Conservation (phyloP, 2,329 filamentous ascomycete genomes). For the Talaromyces funiculosus region DNA sequence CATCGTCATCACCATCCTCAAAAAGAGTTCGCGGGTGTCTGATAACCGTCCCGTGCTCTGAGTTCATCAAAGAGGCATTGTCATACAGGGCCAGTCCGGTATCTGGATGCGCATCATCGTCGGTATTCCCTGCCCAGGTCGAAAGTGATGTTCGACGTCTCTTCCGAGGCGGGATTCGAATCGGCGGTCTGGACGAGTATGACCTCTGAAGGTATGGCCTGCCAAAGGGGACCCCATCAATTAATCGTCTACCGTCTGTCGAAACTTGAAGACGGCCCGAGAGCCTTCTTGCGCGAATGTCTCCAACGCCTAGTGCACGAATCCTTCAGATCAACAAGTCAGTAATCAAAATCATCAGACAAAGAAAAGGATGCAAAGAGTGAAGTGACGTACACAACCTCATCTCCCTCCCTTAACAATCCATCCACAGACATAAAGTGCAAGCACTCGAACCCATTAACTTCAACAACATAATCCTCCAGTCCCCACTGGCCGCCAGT, state of each 20-base stretch:
- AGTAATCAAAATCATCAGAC: not conserved
- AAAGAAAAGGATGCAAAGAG: not conserved
- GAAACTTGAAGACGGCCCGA: conserved; percentile 79
- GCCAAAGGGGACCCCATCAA: conserved; percentile 83
- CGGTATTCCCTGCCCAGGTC: conserved; percentile 26
- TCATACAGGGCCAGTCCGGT: conserved; percentile 15
- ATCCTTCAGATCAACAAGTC: conserved; percentile 50
- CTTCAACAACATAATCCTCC: conserved; percentile 82
- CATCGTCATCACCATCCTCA: conserved; percentile 23
- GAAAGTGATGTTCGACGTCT: conserved; percentile 44
- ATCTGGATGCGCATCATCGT: conserved; percentile 14
- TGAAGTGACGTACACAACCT: conserved; percentile 60
- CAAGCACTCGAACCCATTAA: conserved; percentile 78
- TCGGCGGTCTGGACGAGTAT: conserved; percentile 56
- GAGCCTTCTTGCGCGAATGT: conserved; percentile 66
- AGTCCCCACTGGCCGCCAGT: conserved; percentile 64
- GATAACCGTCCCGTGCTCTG: conserved; percentile 33
- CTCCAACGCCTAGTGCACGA: conserved; percentile 67
- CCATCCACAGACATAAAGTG: conserved; percentile 71
- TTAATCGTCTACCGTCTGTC: conserved; percentile 67
- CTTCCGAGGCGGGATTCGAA: conserved; percentile 71
- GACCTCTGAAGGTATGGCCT: conserved; percentile 58
- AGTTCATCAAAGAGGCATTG: conserved; percentile 23
- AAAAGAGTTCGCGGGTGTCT: conserved; percentile 27
- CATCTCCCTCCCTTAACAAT: conserved; percentile 74